These are phyloP conservation scores for Posidonia oceanica DNA, from an alignment of 116 monocot genomes.

Conservation along the genomic window DNA sequence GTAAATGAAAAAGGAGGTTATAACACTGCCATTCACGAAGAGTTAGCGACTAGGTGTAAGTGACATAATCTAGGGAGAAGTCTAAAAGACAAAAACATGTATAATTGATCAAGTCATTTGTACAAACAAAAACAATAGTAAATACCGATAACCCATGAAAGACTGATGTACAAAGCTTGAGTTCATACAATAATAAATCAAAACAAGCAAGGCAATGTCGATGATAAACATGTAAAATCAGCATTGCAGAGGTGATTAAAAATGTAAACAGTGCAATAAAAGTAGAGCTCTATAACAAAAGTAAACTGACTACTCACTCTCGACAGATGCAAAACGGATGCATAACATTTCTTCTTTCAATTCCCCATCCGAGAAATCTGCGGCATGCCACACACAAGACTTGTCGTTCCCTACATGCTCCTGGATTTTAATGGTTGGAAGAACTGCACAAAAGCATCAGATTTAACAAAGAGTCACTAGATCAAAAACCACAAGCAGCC, in stretches of 20 bases:
- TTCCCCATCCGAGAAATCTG: constrained; percentile 92
- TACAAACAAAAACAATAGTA: too few species aligned
- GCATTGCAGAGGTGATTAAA: not conserved
- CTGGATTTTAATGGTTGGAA: constrained; percentile 61
- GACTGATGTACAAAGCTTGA: too few species aligned
- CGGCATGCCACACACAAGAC: constrained; percentile 95
- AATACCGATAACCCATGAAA: too few species aligned
- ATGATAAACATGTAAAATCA: too few species aligned
- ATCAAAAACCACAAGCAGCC: not conserved
- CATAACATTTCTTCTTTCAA: constrained; percentile 91
- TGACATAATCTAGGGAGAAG: too few species aligned
- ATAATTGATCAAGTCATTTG: too few species aligned
- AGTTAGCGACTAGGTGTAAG: too few species aligned
- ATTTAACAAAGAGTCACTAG: not conserved
- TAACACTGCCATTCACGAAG: too few species aligned
- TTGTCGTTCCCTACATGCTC: constrained; percentile 93
- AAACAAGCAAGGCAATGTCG: too few species aligned
- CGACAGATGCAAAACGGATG: constrained; percentile 85
- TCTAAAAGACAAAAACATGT: too few species aligned
- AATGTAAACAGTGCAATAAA: not conserved
- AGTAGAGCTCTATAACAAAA: not conserved
- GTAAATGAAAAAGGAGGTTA: too few species aligned
- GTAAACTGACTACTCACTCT: constrained; percentile 42
- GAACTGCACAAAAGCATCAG: constrained; percentile 29
- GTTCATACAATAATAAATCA: too few species aligned